Evolutionary conservation across 2,329 filamentous ascomycete genomes (phyloP).

Genomic region (Pseudogymnoascus sp.): DNA sequence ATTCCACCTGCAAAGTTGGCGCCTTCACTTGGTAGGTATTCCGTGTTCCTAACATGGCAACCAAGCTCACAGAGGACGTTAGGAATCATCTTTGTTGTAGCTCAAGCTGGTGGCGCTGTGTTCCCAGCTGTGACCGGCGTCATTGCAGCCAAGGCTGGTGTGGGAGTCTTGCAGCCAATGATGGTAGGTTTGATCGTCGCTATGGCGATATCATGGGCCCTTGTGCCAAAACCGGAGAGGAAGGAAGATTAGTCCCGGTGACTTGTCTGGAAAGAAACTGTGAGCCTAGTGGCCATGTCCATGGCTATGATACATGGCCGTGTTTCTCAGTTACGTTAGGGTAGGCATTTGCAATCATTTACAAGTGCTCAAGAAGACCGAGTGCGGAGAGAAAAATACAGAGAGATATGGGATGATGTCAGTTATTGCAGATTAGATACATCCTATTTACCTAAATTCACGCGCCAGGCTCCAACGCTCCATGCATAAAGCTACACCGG

Average conservation of each 20-base stretch:
- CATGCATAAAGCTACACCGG: background rate
- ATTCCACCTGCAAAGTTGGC: conserved; percentile 40
- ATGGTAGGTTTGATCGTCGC: conserved; percentile 39
- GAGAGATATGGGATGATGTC: background rate
- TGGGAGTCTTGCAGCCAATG: conserved; percentile 43
- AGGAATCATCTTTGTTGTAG: conserved; percentile 48
- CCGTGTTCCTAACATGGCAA: background rate
- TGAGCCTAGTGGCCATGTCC: background rate
- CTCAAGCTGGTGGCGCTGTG: conserved; percentile 45
- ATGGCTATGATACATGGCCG: background rate
- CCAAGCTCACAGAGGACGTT: conserved; percentile 3
- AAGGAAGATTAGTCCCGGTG: background rate
- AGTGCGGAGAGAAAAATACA: background rate
- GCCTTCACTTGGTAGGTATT: conserved; percentile 37
- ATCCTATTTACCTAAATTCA: background rate
- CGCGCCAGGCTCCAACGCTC: background rate
- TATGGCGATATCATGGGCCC: conserved; percentile 39
- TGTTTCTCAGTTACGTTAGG: background rate
- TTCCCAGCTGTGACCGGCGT: conserved; percentile 49
- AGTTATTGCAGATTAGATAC: background rate
- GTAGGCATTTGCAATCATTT: background rate
- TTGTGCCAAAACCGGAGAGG: conserved; percentile 27
- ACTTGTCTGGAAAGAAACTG: background rate
- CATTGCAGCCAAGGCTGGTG: conserved; percentile 37
- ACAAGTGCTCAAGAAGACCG: background rate